Conservation (phyloP, 129 eudicot species). For the Chrysanthemum seticuspe region DNA sequence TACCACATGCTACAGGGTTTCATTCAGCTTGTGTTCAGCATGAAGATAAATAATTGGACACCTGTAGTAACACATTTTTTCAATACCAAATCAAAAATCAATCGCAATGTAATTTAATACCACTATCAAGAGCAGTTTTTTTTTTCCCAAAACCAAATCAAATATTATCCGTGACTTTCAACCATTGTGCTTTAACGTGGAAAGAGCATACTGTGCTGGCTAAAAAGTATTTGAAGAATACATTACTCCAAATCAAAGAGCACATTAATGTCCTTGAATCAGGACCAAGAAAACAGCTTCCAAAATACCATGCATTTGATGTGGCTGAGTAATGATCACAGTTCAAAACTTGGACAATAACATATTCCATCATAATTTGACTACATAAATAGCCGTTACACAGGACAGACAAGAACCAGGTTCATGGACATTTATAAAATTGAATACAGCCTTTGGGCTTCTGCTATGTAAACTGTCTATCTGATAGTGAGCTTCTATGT, state of each 20-base stretch:
- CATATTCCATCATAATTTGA: neutral
- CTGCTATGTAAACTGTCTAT: neutral
- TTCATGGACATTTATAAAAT: neutral
- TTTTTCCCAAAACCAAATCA: neutral
- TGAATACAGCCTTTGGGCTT: slow-evolving; percentile 8
- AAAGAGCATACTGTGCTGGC: neutral
- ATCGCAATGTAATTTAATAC: neutral
- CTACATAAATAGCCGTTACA: neutral
- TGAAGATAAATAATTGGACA: no score
- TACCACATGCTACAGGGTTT: neutral
- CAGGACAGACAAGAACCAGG: neutral
- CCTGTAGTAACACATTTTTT: no score
- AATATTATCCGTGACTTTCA: neutral
- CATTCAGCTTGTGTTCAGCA: neutral
- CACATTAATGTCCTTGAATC: slow-evolving; percentile 1
- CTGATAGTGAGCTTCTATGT: slow-evolving; percentile 11
- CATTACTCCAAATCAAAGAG: neutral
- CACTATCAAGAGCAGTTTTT: neutral
- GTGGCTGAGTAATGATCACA: neutral
- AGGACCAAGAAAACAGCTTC: neutral
- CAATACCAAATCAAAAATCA: no score
- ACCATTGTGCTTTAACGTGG: neutral
- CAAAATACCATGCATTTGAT: neutral
- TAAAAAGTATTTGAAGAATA: neutral
- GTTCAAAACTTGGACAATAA: slow-evolving; percentile 15